Evolutionary conservation across 352 stramenopile species (phyloP), one percentile per base, ranked within the genome.

Genomic region (Thalassiosira hispida): DNA sequence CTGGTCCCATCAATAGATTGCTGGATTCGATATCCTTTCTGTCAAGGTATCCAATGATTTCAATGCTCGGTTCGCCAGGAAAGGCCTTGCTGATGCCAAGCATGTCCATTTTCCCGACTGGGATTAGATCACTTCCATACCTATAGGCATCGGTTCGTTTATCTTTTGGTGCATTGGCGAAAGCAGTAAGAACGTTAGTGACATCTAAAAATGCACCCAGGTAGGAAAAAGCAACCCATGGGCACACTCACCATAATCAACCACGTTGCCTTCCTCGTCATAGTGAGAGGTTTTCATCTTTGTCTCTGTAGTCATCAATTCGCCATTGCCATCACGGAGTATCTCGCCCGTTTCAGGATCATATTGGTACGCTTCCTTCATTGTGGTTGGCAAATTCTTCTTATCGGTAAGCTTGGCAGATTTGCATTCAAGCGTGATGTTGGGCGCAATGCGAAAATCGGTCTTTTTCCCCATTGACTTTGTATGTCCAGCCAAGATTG

Each of bases 111-210:
- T 81, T 80, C 47, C 71, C 78, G 16, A 91, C 77, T 1, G 86
- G 84, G 31, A 93, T 82, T 3, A 91, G 51, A 82, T 92, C 88
- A 22, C 51, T 73, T 49, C 86, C 86, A 60, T 90, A 93, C 4
- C 60, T 56, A 55, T 84, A 84, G 16, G 79, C 88, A 33, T 83
- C 49, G 7, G 74, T 79, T 57, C 73, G 49, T 47, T 88, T 76
- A 22, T 79, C 56, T 20, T 62, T 66, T 33, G n/a, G 8, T 14
- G 1, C 16, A 47, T 16, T n/a, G 38, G 8, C 5, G 25, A 38
- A 59, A 20, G 8, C 5, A 59, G 18, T 16, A 20, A 40, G 25
- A 20, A 9, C n/a, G 47, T 38, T 14, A 59, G 25, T 59, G 3
- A 38, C 25, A 46, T 46, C 11, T 62, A n/a, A 22, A n/a, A 18